Conservation (phyloP, 768 basidiomycete species). For the Suillus americanus region DNA sequence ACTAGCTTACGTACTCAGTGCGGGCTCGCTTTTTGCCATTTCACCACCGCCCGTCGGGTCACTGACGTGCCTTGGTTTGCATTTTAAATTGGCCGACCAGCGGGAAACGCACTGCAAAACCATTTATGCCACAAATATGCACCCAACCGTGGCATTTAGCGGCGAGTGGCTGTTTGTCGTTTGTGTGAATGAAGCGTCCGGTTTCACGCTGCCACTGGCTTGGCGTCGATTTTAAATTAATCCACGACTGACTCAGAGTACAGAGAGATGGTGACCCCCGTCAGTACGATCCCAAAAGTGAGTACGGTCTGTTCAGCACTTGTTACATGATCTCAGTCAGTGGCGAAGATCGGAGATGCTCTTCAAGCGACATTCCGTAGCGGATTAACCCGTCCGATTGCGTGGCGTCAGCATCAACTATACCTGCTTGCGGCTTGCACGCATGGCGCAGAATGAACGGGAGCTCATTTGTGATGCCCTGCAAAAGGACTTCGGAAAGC, state of each 20-base stretch:
- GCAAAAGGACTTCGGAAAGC: conserved; percentile 48
- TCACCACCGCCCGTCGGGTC: too few species aligned
- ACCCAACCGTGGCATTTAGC: too few species aligned
- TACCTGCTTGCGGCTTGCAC: conserved; percentile 60
- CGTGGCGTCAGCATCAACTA: conserved; percentile 66
- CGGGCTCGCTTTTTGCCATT: too few species aligned
- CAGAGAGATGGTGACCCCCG: conserved; percentile 9
- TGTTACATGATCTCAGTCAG: neutral
- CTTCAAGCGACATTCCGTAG: conserved; percentile 50
- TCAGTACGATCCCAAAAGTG: conserved; percentile 29
- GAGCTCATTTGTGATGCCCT: conserved; percentile 47
- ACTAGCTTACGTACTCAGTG: too few species aligned
- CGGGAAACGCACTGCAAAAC: neutral
- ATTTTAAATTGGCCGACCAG: neutral
- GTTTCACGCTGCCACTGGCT: neutral
- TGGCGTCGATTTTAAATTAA: neutral
- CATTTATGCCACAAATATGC: neutral
- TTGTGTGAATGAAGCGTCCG: too few species aligned
- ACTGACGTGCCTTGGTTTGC: neutral
- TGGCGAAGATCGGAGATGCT: conserved; percentile 32
- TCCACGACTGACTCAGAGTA: neutral
- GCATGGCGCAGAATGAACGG: conserved; percentile 61
- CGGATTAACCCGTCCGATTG: conserved; percentile 49
- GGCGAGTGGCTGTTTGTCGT: too few species aligned
- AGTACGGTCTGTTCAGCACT: neutral